Evolutionary conservation across 1,284 basidiomycete genomes (phyloP).

Genomic region (Rhodotorula mucilaginosa): DNA sequence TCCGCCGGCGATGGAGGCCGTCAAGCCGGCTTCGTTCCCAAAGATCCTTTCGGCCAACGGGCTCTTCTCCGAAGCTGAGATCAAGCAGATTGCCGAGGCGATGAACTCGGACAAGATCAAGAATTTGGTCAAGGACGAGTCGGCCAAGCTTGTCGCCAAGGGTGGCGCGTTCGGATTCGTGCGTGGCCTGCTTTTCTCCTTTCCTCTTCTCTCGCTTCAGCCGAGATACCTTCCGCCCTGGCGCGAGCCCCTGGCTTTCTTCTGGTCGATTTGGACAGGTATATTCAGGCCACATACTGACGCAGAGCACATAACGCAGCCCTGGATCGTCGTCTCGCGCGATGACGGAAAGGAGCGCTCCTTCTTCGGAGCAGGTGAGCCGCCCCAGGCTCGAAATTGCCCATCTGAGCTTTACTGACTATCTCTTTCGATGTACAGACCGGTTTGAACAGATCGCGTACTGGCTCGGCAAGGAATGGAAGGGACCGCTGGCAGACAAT

Average conservation of each 20-base stretch:
- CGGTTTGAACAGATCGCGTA: constrained; percentile 39
- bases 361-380: constrained; percentile 32
- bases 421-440: constrained; percentile 1
- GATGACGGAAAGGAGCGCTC: constrained; percentile 17
- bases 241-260: neutral
- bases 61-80: constrained; percentile 19
- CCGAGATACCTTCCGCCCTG: no score
- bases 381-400: no score
- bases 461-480: constrained; percentile 31
- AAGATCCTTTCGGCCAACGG: neutral
- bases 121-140: constrained; percentile 27
- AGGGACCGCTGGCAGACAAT: constrained; percentile 17
- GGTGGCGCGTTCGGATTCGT: constrained; percentile 32
- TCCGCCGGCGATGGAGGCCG: constrained; percentile 8
- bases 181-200: neutral
- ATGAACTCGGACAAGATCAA: constrained; percentile 27
- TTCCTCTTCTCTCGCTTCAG: neutral
- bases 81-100: constrained; percentile 20
- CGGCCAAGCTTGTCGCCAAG: constrained; percentile 14
- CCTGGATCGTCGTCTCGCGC: constrained; percentile 33
- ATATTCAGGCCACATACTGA: neutral
- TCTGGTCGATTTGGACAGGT: no score
- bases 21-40: constrained; percentile 19
- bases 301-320: neutral
- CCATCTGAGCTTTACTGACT: neutral